Conservation (phyloP, 495 filamentous ascomycete species). For the Tuber melanosporum region DNA sequence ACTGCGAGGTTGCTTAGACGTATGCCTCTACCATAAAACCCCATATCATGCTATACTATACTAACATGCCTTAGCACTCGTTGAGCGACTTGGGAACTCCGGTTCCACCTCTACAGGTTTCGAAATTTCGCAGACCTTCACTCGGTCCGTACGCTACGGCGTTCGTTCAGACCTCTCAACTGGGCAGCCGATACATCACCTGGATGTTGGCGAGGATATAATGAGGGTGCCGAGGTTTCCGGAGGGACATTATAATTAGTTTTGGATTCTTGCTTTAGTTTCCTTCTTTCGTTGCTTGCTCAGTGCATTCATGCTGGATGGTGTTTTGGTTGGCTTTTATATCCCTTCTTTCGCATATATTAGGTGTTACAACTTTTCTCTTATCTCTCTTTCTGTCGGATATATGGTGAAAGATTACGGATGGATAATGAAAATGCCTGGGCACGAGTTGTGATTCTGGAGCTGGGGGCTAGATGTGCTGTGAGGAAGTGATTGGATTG, state of each 20-base stretch:
- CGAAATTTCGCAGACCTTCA: conserved; percentile 28
- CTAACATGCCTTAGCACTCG: conserved; percentile 23
- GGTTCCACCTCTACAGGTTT: conserved; percentile 34
- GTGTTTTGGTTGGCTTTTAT: conserved; percentile 2
- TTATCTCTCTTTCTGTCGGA: background rate
- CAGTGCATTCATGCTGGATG: background rate
- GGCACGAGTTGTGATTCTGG: background rate
- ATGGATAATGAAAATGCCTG: background rate
- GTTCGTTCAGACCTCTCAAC: conserved; percentile 11
- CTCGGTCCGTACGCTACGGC: conserved; percentile 29
- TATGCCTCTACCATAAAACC: conserved; percentile 4
- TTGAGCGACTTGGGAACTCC: conserved; percentile 34
- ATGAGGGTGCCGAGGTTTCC: conserved; percentile 21
- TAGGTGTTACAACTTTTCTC: background rate
- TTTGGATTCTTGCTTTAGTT: background rate
- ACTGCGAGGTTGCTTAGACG: conserved; percentile 38
- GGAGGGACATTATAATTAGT: conserved; percentile 33
- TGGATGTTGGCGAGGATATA: conserved; percentile 39
- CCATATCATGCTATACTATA: background rate
- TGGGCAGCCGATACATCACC: conserved; percentile 20
- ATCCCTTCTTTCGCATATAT: background rate
- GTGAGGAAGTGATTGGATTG: background rate
- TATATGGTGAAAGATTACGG: background rate
- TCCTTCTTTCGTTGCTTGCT: background rate
- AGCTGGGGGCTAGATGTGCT: background rate